phyloP scores from a whole-genome alignment of 2,329 filamentous ascomycete genomes.

The Ascochyta viciae-villosae region DNA sequence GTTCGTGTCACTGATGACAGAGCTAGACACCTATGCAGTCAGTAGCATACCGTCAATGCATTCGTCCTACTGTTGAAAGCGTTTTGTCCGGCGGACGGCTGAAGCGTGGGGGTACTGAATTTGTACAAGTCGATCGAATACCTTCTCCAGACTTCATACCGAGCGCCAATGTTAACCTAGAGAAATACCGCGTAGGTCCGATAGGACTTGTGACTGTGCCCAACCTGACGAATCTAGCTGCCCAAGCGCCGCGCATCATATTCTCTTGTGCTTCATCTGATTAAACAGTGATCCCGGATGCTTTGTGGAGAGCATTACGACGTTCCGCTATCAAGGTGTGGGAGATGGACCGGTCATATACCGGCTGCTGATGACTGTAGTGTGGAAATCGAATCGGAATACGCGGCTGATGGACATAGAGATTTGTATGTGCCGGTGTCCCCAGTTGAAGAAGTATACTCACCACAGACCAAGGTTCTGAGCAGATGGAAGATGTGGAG shows the following conservation, averaged over 20 bases:
- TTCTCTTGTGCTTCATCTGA: not conserved
- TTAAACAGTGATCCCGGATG: not conserved
- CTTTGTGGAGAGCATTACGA: not conserved
- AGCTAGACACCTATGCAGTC: not conserved
- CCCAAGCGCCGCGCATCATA: not conserved
- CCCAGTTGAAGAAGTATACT: not conserved
- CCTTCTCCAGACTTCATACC: not conserved
- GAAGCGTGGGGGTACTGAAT: not conserved
- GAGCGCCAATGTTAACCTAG: conserved; percentile 3
- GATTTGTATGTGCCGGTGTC: too few species aligned
- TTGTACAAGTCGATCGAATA: conserved; percentile 5
- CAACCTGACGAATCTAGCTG: conserved; percentile 2
- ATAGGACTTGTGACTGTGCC: conserved; percentile 1
- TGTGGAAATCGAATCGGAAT: not conserved
- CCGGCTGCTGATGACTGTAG: not conserved
- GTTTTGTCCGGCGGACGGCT: not conserved
- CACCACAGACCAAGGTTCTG: not conserved
- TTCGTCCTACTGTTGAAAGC: not conserved
- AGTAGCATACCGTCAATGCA: not conserved
- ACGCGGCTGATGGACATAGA: too few species aligned
- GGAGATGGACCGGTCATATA: not conserved
- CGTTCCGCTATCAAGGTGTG: not conserved
- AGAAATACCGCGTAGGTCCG: not conserved
- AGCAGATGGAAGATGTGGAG: conserved; percentile 1
- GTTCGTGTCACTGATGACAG: not conserved